Percentiles rank a stretch among this genome's conserved stretches.
Conservation (phyloP, 2,329 filamentous ascomycete species). For the Grosmannia huntii region DNA sequence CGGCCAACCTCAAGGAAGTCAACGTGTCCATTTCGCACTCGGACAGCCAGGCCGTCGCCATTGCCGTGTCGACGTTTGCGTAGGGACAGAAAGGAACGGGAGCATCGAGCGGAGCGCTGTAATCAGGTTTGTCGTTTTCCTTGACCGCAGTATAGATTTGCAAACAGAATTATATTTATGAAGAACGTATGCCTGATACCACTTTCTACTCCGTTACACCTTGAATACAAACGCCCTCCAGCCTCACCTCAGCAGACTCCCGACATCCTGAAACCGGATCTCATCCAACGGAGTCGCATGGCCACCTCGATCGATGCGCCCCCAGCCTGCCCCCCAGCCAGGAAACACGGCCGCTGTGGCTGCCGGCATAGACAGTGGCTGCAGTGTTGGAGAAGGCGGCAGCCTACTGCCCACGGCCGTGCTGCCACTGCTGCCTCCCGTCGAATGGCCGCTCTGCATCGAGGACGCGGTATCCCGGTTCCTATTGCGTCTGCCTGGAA, state of each 20-base stretch:
- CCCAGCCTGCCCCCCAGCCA: slow-evolving; percentile 27
- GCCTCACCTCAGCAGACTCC: slow-evolving; percentile 17
- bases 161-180: too few relatives aligned
- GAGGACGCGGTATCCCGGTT: neutral
- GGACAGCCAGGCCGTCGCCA: slow-evolving; percentile 84
- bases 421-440: slow-evolving; percentile 4
- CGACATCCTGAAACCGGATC: slow-evolving; percentile 24
- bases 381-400: too few relatives aligned
- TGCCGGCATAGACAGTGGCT: slow-evolving; percentile 1
- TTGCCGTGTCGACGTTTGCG: slow-evolving; percentile 75
- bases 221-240: too few relatives aligned
- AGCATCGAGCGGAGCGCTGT: neutral
- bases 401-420: slow-evolving; percentile 4
- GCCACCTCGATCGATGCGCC: slow-evolving; percentile 22
- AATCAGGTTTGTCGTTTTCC: neutral
- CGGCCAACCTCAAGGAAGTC: slow-evolving; percentile 77
- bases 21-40: slow-evolving; percentile 94
- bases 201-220: too few relatives aligned
- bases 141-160: neutral
- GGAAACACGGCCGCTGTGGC: slow-evolving; percentile 17
- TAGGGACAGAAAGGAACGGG: neutral
- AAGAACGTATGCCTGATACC: too few relatives aligned
- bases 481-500: too few relatives aligned
- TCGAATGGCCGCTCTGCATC: neutral
- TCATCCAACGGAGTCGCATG: slow-evolving; percentile 18